Conservation (phyloP, 2,329 filamentous ascomycete genomes). For the Epichloe bromicola region DNA sequence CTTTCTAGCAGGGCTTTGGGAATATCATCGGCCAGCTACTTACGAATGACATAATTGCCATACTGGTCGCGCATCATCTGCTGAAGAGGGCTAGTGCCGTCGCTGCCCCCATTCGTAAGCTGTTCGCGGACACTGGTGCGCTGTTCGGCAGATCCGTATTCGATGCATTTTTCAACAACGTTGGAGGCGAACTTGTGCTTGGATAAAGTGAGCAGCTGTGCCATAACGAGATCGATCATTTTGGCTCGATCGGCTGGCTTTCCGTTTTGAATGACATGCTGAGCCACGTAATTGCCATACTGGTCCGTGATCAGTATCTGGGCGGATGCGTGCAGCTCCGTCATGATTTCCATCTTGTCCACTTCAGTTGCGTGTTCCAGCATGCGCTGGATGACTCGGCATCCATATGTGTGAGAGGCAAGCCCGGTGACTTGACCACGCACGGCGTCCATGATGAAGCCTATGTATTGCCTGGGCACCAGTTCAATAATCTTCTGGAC, state of each 20-base stretch:
- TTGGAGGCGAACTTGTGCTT: constrained; percentile 97
- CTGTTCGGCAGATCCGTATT: constrained; percentile 55
- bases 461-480: constrained; percentile 63
- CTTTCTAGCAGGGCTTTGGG: too few relatives aligned
- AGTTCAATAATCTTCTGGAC: constrained; percentile 86
- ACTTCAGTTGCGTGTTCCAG: constrained; percentile 66
- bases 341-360: constrained; percentile 59
- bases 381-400: constrained; percentile 85
- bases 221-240: constrained; percentile 62
- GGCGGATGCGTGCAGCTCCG: constrained; percentile 64
- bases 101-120: constrained; percentile 44
- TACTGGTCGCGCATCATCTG: constrained; percentile 79
- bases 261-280: constrained; percentile 78
- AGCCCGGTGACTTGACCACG: constrained; percentile 60
- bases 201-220: constrained; percentile 60
- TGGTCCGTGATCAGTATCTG: constrained; percentile 67
- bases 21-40: constrained; percentile 23
- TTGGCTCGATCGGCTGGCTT: constrained; percentile 55
- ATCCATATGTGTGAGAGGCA: constrained; percentile 72
- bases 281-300: constrained; percentile 92
- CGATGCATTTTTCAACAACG: constrained; percentile 87
- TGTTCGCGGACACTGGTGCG: constrained; percentile 54
- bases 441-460: constrained; percentile 75
- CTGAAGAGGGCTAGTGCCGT: constrained; percentile 58
- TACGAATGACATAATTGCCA: constrained; percentile 94